Evolutionary conservation across 2,329 filamentous ascomycete species (phyloP).

Genomic region (Colletotrichum tropicale): DNA sequence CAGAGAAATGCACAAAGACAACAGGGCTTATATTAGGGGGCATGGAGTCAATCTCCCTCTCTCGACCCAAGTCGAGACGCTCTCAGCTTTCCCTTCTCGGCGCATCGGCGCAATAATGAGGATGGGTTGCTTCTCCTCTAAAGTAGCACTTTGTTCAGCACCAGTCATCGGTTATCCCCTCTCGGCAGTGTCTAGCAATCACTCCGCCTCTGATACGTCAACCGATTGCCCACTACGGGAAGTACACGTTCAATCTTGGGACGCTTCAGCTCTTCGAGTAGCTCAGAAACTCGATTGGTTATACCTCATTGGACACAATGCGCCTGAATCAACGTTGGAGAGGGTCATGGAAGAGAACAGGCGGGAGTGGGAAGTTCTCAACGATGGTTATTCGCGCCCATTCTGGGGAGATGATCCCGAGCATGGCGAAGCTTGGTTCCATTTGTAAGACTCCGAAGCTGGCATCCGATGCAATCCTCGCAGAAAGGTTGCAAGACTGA

Average conservation of each 20-base stretch:
- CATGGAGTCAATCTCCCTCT: accelerated
- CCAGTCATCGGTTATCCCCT: background rate
- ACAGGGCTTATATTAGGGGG: accelerated
- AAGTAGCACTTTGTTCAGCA: background rate
- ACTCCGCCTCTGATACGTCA: background rate
- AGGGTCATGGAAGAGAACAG: background rate
- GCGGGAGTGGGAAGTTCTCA: background rate
- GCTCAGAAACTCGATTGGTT: background rate
- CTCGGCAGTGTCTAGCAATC: background rate
- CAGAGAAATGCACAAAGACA: accelerated
- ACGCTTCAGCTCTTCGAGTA: background rate
- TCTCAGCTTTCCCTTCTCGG: background rate
- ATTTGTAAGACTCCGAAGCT: background rate
- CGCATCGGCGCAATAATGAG: background rate
- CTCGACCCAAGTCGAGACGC: accelerated
- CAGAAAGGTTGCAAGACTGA: accelerated
- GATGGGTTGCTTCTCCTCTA: background rate
- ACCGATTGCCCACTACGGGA: background rate
- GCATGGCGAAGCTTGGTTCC: background rate
- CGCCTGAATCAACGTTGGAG: background rate
- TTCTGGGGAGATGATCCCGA: background rate
- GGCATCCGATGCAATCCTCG: accelerated
- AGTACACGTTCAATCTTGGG: accelerated
- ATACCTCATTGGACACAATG: accelerated
- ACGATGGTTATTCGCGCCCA: background rate